Conservation (phyloP, 345 rosid species). For the Orychophragmus violaceus region DNA sequence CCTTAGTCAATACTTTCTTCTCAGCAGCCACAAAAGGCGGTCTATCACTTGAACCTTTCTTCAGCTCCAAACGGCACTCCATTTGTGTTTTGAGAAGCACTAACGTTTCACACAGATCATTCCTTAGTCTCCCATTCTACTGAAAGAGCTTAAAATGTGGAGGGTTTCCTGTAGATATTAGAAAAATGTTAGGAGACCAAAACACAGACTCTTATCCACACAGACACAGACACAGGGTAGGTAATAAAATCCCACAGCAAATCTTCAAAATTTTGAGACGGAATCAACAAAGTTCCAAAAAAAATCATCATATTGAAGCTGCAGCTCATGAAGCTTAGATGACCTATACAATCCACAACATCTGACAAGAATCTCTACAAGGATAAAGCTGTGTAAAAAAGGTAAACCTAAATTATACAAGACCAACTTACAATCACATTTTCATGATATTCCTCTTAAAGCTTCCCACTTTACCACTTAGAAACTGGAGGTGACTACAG, state of each 20-base stretch:
- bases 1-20: slow-evolving; percentile 24
- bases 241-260: not conserved
- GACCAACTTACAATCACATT: not conserved
- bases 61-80: slow-evolving; percentile 37
- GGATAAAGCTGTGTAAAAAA: not conserved
- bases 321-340: not conserved
- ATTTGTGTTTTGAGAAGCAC: slow-evolving; percentile 20
- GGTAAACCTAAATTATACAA: not conserved
- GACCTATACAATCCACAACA: slow-evolving; percentile 1
- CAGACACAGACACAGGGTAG: not conserved
- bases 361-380: slow-evolving; percentile 13
- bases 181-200: not conserved
- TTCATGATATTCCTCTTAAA: not conserved
- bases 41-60: slow-evolving; percentile 30
- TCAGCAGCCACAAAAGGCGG: slow-evolving; percentile 29
- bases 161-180: not conserved
- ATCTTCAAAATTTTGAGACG: not conserved
- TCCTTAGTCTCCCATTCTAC: slow-evolving; percentile 7
- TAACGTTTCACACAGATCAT: not conserved
- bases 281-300: not conserved
- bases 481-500: not conserved
- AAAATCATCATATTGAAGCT: not conserved
- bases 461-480: not conserved
- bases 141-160: not conserved
- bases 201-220: slow-evolving; percentile 4